Base-by-base conservation (phyloP, 495 filamentous ascomycete species). In the Aspergillus biplanus region DNA sequence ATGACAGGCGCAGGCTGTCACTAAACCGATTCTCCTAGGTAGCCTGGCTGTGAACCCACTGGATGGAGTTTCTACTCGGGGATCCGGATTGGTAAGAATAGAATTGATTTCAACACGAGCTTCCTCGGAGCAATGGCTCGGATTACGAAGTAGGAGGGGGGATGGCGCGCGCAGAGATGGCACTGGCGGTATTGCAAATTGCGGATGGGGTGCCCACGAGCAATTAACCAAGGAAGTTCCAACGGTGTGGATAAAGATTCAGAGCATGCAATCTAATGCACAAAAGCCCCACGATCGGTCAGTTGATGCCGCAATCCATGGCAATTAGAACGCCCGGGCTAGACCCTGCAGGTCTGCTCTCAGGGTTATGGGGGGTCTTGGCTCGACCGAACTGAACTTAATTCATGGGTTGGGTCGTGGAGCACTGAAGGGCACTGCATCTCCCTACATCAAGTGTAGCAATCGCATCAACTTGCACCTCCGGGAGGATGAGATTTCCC, bases 1-100 rank as follows among this genome's bases (percentile, higher is more conserved):
- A 44, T 50, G 47, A 50, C 47, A 50, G 15, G 21, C 27, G 47
- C 21, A 50, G 11, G 47, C 47, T 50, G 16, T 50, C 47, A 18
- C 16, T 27, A 18, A 50, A 9, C 6, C 6, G 6, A 21, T 50
- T 9, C 21, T 50, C 21, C 47, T 9, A 44, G n/a, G 39, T 13
- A 44, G 39, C 47, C 21, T 27, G 21, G 21, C 21, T 27, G 21
- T 27, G 21, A 27, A 27, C 21, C 21, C 21, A 27, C 21, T 27
- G 21, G 21, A 27, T 50, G n/a, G 16, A 50, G 16, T 15, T 44
- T 44, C 11, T 12, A 15, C 39, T n/a, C 9, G 6, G 47, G 13
- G 6, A 50, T 18, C 47, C n/a, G 5, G 11, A 18, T 4, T 50
- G 9, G 47, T 18, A 18, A 27, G 5, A 18, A 27, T 11, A 18